Conservation (phyloP, 495 filamentous ascomycete genomes). For the Staphylotrichum tortipilum region DNA sequence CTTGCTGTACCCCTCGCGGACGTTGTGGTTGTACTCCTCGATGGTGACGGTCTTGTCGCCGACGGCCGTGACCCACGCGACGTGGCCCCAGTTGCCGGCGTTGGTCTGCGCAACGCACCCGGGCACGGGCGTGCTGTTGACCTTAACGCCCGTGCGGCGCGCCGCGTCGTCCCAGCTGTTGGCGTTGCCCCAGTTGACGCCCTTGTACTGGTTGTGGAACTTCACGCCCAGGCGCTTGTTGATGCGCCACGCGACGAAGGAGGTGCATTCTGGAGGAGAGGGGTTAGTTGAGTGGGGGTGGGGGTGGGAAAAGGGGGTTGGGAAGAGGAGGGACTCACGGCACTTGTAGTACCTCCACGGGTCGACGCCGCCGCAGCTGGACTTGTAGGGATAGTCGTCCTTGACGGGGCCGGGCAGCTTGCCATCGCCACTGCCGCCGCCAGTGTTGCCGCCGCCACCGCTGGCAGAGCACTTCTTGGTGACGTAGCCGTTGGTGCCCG, state of each 20-base stretch:
- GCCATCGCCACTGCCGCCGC: background rate
- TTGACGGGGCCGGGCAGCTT: conserved; percentile 15
- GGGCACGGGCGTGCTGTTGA: conserved; percentile 18
- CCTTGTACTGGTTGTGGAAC: conserved; percentile 23
- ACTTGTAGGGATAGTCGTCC: conserved; percentile 21
- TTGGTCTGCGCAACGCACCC: conserved; percentile 19
- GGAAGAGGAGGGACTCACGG: background rate
- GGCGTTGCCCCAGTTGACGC: conserved; percentile 19
- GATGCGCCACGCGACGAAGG: conserved; percentile 21
- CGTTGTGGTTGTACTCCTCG: conserved; percentile 22
- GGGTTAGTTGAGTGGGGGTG: background rate
- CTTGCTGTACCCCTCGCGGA: conserved; percentile 12
- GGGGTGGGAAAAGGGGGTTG: background rate
- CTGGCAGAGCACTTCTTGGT: background rate
- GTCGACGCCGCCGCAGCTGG: conserved; percentile 13
- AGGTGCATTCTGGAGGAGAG: conserved; percentile 13
- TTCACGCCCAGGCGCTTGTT: conserved; percentile 18
- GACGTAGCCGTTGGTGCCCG: conserved; percentile 13
- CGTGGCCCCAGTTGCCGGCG: conserved; percentile 15
- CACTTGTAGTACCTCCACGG: conserved; percentile 19
- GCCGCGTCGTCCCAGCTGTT: conserved; percentile 21
- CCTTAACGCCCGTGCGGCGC: conserved; percentile 4
- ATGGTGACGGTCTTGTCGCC: conserved; percentile 15
- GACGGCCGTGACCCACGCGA: conserved; percentile 19
- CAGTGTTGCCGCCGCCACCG: background rate